Base-by-base conservation (phyloP, 176 grass and related monocot species). In the Triticum urartu region DNA sequence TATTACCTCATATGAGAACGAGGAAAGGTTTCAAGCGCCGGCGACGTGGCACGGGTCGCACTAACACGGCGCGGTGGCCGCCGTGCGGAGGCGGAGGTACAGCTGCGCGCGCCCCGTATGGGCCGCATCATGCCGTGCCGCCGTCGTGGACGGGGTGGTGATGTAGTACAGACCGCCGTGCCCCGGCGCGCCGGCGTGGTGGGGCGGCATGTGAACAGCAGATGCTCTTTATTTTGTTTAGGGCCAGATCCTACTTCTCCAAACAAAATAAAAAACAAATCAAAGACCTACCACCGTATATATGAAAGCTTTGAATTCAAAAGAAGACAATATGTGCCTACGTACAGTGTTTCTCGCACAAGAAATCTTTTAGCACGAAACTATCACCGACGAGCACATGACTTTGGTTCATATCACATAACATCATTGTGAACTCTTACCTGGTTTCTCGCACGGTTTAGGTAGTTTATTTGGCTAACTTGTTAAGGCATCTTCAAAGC, bases 1-100 rank as follows among this genome's bases (percentile, higher is more conserved):
- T n/a, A n/a, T n/a, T n/a, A n/a, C n/a, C n/a, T n/a, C n/a, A 17
- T 54, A 17, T 52, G 48, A 54, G 15, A 2, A 18, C 18, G 50
- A 54, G 50, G 50, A 54, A 54, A 18, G 50, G 50, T 54, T 54
- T 60, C 83, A 89, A 10, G 81, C 75, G 8, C 75, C 68, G 22
- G 65, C 26, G 33, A 79, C 71, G 22, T 84, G 82, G 47, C 86
- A 93, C 4, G 86, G 60, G 40, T 85, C 86, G 86, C 88, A 87
- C 70, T 82, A 90, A 85, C 81, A 92, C 59, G 83, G 87, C 42
- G 34, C 64, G 21, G 21, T 73, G 33, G 48, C 48, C 48, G 48
- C 24, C 43, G 85, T 2, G 68, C 30, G 11, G 75, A 30, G 50
- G 18, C 25, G 32, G 78, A 69, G 26, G 38, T 39, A 39, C 38